A percentile compares a stretch with the other conserved stretches of the same genome.
phyloP scores from a whole-genome alignment of 805 yeast species.

The Hanseniaspora lindneri region DNA sequence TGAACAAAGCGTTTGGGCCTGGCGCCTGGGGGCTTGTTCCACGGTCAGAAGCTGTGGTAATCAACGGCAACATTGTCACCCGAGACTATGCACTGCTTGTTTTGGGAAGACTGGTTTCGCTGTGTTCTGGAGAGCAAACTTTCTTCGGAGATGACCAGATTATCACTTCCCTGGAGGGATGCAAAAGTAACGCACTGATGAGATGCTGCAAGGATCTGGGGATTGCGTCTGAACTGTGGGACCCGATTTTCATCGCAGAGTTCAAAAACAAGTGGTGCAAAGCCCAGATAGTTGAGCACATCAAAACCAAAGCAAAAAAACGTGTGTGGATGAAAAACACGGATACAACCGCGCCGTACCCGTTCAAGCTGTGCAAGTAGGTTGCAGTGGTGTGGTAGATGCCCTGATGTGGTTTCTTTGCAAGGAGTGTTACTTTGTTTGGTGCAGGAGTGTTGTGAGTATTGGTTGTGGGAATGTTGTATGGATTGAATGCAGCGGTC shows the following conservation, averaged over 20 bases:
- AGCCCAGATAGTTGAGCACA: slow-evolving; percentile 76
- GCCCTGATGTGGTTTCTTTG: too few species aligned
- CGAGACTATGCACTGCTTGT: slow-evolving; percentile 84
- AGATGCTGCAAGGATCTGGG: slow-evolving; percentile 96
- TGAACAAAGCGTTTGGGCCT: slow-evolving; percentile 89
- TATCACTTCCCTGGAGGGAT: slow-evolving; percentile 94
- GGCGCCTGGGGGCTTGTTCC: slow-evolving; percentile 99
- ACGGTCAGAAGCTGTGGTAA: slow-evolving; percentile 58
- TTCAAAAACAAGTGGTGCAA: slow-evolving; percentile 61
- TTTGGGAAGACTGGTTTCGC: slow-evolving; percentile 75
- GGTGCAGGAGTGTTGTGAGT: too few species aligned
- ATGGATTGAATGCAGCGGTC: too few species aligned
- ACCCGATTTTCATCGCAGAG: slow-evolving; percentile 70
- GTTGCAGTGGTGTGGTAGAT: too few species aligned
- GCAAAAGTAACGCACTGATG: slow-evolving; percentile 93
- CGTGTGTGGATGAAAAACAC: neutral
- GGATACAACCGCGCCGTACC: neutral
- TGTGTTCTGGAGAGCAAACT: slow-evolving; percentile 93
- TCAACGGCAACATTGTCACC: slow-evolving; percentile 64
- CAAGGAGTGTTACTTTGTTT: too few species aligned
- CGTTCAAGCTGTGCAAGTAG: neutral
- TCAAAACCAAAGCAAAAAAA: slow-evolving; percentile 41
- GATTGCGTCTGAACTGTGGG: slow-evolving; percentile 95
- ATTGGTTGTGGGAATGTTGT: too few species aligned
- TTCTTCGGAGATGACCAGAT: slow-evolving; percentile 76